Conservation (phyloP, 331 rosid genomes). For the Dryas integrifolia region DNA sequence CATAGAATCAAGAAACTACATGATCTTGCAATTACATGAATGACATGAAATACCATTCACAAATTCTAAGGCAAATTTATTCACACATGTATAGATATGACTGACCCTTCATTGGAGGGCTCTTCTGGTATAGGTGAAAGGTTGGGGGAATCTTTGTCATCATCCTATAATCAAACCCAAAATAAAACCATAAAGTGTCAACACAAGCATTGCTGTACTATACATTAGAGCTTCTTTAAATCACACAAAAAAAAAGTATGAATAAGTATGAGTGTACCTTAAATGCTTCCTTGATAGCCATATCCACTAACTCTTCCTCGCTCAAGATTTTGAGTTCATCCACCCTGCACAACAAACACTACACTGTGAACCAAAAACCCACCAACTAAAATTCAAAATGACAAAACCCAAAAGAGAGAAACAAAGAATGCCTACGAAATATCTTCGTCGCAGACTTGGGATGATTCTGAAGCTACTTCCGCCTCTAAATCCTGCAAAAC, state of each 20-base stretch:
- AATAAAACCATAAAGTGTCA: background rate
- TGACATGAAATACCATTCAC: background rate
- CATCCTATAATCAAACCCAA: slow-evolving; percentile 18
- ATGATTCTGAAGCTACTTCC: slow-evolving; percentile 39
- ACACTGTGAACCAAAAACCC: background rate
- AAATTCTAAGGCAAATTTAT: background rate
- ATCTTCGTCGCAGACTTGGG: slow-evolving; percentile 39
- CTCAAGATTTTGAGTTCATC: slow-evolving; percentile 70
- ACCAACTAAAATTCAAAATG: background rate
- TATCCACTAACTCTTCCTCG: slow-evolving; percentile 70
- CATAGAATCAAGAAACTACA: slow-evolving; percentile 9
- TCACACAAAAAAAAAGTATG: background rate
- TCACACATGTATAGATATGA: slow-evolving; percentile 2
- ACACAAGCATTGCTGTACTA: background rate
- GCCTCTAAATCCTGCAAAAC: slow-evolving; percentile 51
- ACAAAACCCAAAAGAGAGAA: background rate
- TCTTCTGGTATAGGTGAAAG: slow-evolving; percentile 25
- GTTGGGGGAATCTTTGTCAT: slow-evolving; percentile 16
- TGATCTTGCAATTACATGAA: background rate
- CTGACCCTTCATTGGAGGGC: slow-evolving; percentile 31
- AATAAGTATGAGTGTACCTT: slow-evolving; percentile 25
- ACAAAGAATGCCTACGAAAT: slow-evolving; percentile 41
- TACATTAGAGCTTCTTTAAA: background rate
- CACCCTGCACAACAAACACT: slow-evolving; percentile 41
- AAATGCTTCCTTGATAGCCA: slow-evolving; percentile 63